These are phyloP conservation scores for Fusarium clavum DNA, from an alignment of 2,329 filamentous ascomycete genomes.

Conservation along the genomic window DNA sequence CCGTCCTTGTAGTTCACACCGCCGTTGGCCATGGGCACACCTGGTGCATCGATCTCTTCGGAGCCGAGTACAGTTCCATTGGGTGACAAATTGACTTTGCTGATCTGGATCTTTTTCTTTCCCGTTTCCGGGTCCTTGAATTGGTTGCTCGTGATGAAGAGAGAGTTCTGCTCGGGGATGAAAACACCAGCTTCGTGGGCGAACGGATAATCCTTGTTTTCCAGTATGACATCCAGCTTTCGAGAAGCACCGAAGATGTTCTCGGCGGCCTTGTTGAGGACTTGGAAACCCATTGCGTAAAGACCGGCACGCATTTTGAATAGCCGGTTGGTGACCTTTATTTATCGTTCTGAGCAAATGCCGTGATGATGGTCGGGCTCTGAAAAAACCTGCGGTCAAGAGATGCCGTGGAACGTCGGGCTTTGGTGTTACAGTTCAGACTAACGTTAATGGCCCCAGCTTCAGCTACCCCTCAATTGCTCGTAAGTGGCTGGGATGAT, in stretches of 20 bases:
- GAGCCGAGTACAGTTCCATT: slow-evolving; percentile 34
- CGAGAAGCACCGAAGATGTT: slow-evolving; percentile 52
- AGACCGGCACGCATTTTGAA: not conserved
- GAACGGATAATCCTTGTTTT: slow-evolving; percentile 57
- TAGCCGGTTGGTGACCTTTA: not conserved
- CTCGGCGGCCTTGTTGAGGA: slow-evolving; percentile 24
- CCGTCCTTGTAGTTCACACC: slow-evolving; percentile 59
- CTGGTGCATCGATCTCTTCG: slow-evolving; percentile 50
- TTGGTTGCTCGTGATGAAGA: slow-evolving; percentile 53
- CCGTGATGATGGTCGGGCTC: not conserved
- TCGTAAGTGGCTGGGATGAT: not conserved
- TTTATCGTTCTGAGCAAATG: not conserved
- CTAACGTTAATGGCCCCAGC: not conserved
- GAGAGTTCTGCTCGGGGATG: slow-evolving; percentile 43
- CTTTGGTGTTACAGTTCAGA: not conserved
- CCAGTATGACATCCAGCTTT: slow-evolving; percentile 52
- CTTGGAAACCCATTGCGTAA: slow-evolving; percentile 10
- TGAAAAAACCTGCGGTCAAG: not conserved
- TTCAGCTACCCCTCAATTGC: slow-evolving; percentile 20
- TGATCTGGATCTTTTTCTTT: slow-evolving; percentile 48
- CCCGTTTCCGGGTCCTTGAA: slow-evolving; percentile 38
- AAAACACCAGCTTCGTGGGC: slow-evolving; percentile 61
- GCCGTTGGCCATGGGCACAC: slow-evolving; percentile 60
- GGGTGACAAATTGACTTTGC: slow-evolving; percentile 40
- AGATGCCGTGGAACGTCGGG: not conserved